Conservation (phyloP, 768 basidiomycete genomes). For the Tylopilus sp. region DNA sequence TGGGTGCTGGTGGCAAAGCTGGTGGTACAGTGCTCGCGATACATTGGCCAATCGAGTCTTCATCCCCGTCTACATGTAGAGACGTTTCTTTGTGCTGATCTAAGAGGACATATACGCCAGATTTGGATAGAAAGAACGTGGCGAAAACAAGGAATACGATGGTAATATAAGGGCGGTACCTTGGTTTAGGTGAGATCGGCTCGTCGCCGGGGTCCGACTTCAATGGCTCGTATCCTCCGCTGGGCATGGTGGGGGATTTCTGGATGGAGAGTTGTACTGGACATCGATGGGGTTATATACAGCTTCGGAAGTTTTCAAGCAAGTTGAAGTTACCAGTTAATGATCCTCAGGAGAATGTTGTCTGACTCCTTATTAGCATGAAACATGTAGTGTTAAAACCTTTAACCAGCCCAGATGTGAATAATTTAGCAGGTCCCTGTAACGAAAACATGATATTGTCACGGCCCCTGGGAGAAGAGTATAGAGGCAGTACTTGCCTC, state of each 20-base stretch:
- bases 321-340: background rate
- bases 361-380: background rate
- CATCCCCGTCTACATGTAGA: background rate
- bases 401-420: too few species aligned
- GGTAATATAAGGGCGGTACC: constrained; percentile 11
- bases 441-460: too few species aligned
- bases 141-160: constrained; percentile 12
- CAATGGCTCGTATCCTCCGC: constrained; percentile 16
- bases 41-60: constrained; percentile 32
- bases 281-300: background rate
- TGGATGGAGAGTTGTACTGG: background rate
- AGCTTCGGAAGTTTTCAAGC: background rate
- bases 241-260: constrained; percentile 13
- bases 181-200: constrained; percentile 2
- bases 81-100: background rate
- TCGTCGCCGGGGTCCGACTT: constrained; percentile 6
- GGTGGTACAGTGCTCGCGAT: constrained; percentile 25
- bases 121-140: constrained; percentile 12
- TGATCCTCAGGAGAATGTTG: background rate
- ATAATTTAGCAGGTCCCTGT: too few species aligned
- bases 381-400: too few species aligned
- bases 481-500: too few species aligned
- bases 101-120: constrained; percentile 1
- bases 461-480: too few species aligned
- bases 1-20: constrained; percentile 40